Percentiles rank a stretch among this genome's conserved stretches.
These are phyloP conservation scores for Fusarium lyarnte DNA, from an alignment of 2,329 filamentous ascomycete genomes.

Conservation along the genomic window DNA sequence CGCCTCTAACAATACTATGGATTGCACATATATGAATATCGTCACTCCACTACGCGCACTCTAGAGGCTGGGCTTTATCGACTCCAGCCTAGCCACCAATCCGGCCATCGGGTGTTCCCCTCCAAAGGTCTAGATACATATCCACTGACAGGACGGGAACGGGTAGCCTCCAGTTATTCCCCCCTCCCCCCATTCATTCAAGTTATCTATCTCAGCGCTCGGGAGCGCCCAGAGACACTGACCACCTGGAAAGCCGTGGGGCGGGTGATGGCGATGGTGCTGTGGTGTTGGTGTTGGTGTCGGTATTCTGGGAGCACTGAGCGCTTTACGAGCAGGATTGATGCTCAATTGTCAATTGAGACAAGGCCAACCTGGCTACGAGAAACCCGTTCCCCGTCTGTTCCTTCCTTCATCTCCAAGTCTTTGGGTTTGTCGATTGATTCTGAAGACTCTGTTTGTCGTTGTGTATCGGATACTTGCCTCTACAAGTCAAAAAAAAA, in stretches of 20 bases:
- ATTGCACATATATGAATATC: background rate
- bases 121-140: slow-evolving; percentile 6
- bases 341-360: background rate
- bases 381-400: slow-evolving; percentile 10
- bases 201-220: slow-evolving; percentile 29
- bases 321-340: slow-evolving; percentile 6
- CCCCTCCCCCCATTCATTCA: slow-evolving; percentile 1
- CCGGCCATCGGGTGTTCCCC: slow-evolving; percentile 18
- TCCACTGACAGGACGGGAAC: slow-evolving; percentile 36
- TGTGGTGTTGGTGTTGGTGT: background rate
- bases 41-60: background rate
- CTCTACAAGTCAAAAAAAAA: background rate
- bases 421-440: background rate
- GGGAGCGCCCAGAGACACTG: slow-evolving; percentile 33
- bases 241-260: slow-evolving; percentile 9
- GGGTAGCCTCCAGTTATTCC: slow-evolving; percentile 31
- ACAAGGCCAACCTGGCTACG: background rate
- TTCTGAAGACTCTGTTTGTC: background rate
- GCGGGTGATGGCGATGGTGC: background rate
- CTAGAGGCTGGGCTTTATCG: slow-evolving; percentile 30
- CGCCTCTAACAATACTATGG: background rate
- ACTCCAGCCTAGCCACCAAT: slow-evolving; percentile 36
- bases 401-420: background rate
- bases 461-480: slow-evolving; percentile 21
- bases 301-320: slow-evolving; percentile 2